Percentiles rank a stretch among this genome's conserved stretches.
Conservation (phyloP, 176 grass and related monocot genomes). For the Musa beccarii region DNA sequence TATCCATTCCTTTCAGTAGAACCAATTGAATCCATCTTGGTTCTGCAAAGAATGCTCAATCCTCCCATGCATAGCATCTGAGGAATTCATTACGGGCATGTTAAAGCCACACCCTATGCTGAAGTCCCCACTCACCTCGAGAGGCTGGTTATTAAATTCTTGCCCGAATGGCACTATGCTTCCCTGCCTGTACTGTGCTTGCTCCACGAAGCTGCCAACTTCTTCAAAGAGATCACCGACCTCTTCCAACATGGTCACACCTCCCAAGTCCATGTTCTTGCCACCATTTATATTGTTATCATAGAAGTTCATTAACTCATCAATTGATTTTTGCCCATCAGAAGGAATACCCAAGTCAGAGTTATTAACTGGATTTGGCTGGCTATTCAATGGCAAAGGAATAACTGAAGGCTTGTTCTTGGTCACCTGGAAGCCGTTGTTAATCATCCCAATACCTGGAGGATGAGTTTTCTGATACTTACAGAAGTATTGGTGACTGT, state of each 20-base stretch:
- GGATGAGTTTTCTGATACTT: not conserved
- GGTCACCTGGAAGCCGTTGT: slow-evolving; percentile 5
- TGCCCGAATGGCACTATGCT: not conserved
- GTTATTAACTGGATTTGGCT: slow-evolving; percentile 15
- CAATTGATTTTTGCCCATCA: slow-evolving; percentile 24
- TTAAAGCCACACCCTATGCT: slow-evolving; percentile 22
- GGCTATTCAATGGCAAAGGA: slow-evolving; percentile 12
- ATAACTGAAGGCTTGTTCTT: slow-evolving; percentile 37
- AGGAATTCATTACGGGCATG: slow-evolving; percentile 21
- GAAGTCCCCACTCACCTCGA: slow-evolving; percentile 14
- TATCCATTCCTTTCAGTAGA: slow-evolving; percentile 5
- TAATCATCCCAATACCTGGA: not conserved
- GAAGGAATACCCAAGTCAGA: slow-evolving; percentile 38
- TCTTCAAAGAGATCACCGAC: slow-evolving; percentile 15
- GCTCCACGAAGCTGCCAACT: slow-evolving; percentile 13
- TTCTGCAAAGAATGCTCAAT: slow-evolving; percentile 26
- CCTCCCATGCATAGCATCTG: not conserved
- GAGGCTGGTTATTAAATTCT: not conserved
- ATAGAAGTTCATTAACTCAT: slow-evolving; percentile 5
- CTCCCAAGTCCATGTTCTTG: slow-evolving; percentile 12
- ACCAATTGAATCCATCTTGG: slow-evolving; percentile 22
- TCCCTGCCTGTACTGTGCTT: not conserved
- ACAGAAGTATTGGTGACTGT: not conserved
- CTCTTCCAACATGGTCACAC: not conserved
- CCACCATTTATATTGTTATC: not conserved